Conservation (phyloP, 139 green algal species). For the Chlamydomonas incerta region DNA sequence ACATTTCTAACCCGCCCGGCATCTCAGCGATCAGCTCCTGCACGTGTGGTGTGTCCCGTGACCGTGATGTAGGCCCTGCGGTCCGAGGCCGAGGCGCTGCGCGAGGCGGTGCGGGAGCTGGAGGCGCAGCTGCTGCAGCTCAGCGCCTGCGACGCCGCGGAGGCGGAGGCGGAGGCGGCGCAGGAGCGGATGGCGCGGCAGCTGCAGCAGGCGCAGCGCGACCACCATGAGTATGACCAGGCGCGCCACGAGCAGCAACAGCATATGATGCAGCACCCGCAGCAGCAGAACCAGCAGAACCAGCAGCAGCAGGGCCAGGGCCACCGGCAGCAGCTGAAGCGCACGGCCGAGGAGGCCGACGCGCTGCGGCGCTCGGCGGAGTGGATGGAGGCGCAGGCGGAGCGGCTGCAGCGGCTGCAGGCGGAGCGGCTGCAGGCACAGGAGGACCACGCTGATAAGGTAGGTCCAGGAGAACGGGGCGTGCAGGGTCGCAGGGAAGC, state of each 20-base stretch:
- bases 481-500: too few relatives aligned
- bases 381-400: neutral
- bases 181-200: neutral
- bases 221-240: too few relatives aligned
- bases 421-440: neutral
- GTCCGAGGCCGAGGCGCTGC: conserved; percentile 21
- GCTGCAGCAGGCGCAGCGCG: too few relatives aligned
- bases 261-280: too few relatives aligned
- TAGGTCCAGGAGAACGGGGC: too few relatives aligned
- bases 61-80: conserved; percentile 12
- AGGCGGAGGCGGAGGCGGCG: neutral
- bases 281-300: too few relatives aligned
- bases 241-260: too few relatives aligned
- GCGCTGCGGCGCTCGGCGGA: neutral
- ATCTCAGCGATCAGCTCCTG: too few relatives aligned
- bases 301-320: neutral
- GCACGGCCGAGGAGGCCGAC: neutral
- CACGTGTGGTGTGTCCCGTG: too few relatives aligned
- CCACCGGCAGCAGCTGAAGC: neutral
- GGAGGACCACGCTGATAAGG: too few relatives aligned
- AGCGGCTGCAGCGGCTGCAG: neutral
- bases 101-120: neutral
- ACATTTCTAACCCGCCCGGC: too few relatives aligned
- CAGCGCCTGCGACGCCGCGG: too few relatives aligned
- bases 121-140: neutral